These are phyloP conservation scores for Vigna hirtella DNA, from an alignment of 306 rosid species.

Conservation along the genomic window DNA sequence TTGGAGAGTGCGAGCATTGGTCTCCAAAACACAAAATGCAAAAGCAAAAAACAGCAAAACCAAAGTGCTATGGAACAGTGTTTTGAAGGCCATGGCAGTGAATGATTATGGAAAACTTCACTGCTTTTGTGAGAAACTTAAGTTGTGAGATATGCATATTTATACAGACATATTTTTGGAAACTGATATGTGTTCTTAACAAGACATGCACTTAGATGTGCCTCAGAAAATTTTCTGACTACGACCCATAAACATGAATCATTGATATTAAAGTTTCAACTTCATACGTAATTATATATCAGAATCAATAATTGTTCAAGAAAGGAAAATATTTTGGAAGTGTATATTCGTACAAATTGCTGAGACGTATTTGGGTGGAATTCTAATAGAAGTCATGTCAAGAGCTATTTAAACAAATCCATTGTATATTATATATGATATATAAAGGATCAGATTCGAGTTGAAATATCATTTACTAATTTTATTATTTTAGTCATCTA, in stretches of 20 bases:
- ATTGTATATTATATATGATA: background rate
- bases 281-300: background rate
- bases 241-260: conserved; percentile 5
- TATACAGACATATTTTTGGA: conserved; percentile 3
- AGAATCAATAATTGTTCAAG: conserved; percentile 11
- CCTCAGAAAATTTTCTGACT: conserved; percentile 22
- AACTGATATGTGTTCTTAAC: background rate
- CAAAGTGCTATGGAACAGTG: conserved; percentile 22
- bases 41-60: conserved; percentile 37
- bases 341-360: conserved; percentile 7
- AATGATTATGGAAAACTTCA: background rate
- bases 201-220: background rate
- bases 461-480: background rate
- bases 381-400: conserved; percentile 9
- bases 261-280: conserved; percentile 16
- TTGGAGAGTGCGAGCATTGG: conserved; percentile 42
- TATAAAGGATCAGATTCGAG: background rate
- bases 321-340: background rate
- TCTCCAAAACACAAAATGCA: conserved; percentile 30
- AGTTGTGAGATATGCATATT: background rate
- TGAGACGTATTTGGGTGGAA: background rate
- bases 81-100: conserved; percentile 37
- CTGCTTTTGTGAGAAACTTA: background rate
- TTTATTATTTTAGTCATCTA: too few relatives aligned
- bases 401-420: background rate